Base-by-base conservation (phyloP, 768 basidiomycete species). In the Porphyrellus cyaneotinctus region DNA sequence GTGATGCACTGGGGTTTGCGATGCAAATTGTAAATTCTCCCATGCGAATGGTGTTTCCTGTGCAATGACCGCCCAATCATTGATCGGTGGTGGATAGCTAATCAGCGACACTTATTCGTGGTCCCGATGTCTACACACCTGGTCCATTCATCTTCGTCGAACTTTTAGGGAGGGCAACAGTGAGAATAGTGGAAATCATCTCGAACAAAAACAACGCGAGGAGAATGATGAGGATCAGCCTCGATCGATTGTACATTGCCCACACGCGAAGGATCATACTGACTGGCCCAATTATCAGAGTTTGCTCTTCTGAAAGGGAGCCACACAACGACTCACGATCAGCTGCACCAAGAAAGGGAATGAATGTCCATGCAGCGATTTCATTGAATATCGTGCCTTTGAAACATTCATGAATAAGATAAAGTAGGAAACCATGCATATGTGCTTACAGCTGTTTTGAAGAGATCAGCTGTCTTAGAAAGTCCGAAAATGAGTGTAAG, bases 191-290 rank as follows among this genome's bases (percentile, higher is more conserved):
- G 4, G 8, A 13, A 4, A 43, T 17, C 3, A 43, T 44, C 20
- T 43, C 28, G 33, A 44, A 3, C 6, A 6, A 44, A n/a, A 30
- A 37, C 0, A 37, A 0, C 1, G 15, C 3, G 12, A 51, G 42
- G 15, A 44, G 50, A 14, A 6, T 2, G 4, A 9, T 1, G 12
- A 51, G 18, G 4, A 51, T 20, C 0, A 36, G 5, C 18, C 12
- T 22, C 7, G 50, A 51, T 30, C 28, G 42, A 37, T 20, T n/a
- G 9, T 51, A 51, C 18, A 51, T 51, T 12, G 35, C 43, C 20
- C 36, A 45, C 22, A 51, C 30, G 8, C 51, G 41, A 14, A 57
- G 56, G 15, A 48, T 53, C 24, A 47, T 56, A 6, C 18, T 26
- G 2, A 20, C 55, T 56, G 24, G 11, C 3, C 3, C 18, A 22